Percentiles rank a stretch among this genome's conserved stretches.
Evolutionary conservation across 73 alveolate species (phyloP).

Genomic region (Halteria grandinella): DNA sequence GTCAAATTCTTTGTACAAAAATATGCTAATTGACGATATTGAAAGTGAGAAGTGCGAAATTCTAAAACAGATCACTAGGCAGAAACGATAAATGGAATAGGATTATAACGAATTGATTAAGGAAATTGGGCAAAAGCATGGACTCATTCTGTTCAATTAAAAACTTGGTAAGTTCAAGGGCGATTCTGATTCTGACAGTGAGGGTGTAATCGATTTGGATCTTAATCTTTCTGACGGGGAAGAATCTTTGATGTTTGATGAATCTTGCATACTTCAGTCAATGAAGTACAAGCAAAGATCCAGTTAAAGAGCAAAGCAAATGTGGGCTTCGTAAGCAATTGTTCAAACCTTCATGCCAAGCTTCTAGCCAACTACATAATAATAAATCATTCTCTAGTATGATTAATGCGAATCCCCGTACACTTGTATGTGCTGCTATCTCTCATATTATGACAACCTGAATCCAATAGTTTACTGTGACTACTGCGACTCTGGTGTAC

Average conservation of each 20-base stretch:
- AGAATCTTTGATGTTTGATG: conserved; percentile 18
- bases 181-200: not conserved
- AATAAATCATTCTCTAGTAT: not conserved
- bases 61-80: not conserved
- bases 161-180: not conserved
- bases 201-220: not conserved
- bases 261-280: not conserved
- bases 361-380: not conserved
- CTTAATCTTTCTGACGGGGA: conserved; percentile 1
- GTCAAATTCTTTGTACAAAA: not conserved
- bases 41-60: not conserved
- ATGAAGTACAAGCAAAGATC: not conserved
- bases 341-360: not conserved
- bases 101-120: not conserved
- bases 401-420: not conserved
- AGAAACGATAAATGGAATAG: not conserved
- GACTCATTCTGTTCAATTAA: not conserved
- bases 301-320: not conserved
- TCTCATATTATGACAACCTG: conserved; percentile 12
- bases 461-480: conserved; percentile 51
- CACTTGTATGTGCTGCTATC: conserved; percentile 21
- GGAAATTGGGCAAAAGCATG: not conserved
- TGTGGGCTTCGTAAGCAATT: conserved; percentile 25
- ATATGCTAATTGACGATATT: not conserved
- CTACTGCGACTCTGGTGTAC: conserved; percentile 40